These are phyloP conservation scores for Leucoagaricus sp. DNA, from an alignment of 1,284 basidiomycete genomes.

Conservation along the genomic window DNA sequence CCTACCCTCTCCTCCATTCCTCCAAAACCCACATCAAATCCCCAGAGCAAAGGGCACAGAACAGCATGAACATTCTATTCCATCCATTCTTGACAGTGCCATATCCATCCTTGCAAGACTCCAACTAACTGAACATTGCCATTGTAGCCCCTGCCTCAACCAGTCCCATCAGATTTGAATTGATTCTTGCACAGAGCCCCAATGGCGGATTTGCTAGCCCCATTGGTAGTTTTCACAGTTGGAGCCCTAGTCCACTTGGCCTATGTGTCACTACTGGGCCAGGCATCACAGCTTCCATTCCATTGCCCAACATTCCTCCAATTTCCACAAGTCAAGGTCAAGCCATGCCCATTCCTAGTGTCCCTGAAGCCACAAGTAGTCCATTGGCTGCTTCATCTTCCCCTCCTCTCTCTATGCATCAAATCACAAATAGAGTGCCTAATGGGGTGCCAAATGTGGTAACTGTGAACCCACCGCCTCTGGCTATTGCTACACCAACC, in stretches of 20 bases:
- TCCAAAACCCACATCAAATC: slow-evolving; percentile 68
- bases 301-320: slow-evolving; percentile 47
- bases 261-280: slow-evolving; percentile 15
- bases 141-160: slow-evolving; percentile 57
- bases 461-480: slow-evolving; percentile 17
- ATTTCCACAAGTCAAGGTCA: slow-evolving; percentile 12
- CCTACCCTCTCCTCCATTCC: slow-evolving; percentile 47
- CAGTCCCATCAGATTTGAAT: slow-evolving; percentile 26
- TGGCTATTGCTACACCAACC: slow-evolving; percentile 44
- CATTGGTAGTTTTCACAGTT: slow-evolving; percentile 61
- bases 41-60: slow-evolving; percentile 70
- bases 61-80: slow-evolving; percentile 69
- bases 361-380: no score
- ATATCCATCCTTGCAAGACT: slow-evolving; percentile 61
- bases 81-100: slow-evolving; percentile 74
- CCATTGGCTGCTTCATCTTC: slow-evolving; percentile 10
- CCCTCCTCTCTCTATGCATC: slow-evolving; percentile 1
- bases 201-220: slow-evolving; percentile 66
- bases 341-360: no score
- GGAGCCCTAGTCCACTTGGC: slow-evolving; percentile 57
- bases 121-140: slow-evolving; percentile 42
- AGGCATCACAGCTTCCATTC: slow-evolving; percentile 14
- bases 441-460: slow-evolving; percentile 7
- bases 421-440: no score
- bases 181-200: slow-evolving; percentile 17